Evolutionary conservation across 1,139 yeast species (phyloP), one percentile per base, ranked within the genome.

Genomic region (Blastobotrys arbuscula): DNA sequence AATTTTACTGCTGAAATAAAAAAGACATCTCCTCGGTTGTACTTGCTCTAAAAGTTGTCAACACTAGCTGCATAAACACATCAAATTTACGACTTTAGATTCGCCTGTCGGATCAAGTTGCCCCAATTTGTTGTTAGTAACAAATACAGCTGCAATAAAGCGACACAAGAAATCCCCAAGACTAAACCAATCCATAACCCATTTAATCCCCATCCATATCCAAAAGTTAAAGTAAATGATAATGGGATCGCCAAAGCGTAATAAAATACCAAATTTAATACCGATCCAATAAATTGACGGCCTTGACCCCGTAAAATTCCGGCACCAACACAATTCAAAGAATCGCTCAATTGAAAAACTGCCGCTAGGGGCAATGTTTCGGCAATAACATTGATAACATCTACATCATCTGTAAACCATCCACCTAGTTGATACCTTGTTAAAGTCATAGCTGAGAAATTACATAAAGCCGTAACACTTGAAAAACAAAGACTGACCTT

Each of bases 251-350:
- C 89, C 50, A 82, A 63, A 2, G 73, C 63, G 63, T 89, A 89
- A 67, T 90, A 90, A 0, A 84, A 82, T 4, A 84, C 65, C 50
- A 89, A 71, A 62, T 88, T 89, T 43, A 89, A 75, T 26, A 79
- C 65, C 1, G 96, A 94, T 0, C 97, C 97, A 39, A 87, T 74
- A 45, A 78, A 78, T 65, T 90, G 97, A 62, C 82, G 75, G 0
- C 96, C 97, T 63, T 86, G 88, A 1, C 96, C 97, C 51, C 97
- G 72, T 46, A 90, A 68, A 44, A 88, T 79, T 1, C 96, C 94
- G 48, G 89, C 87, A 1, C 90, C 82, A 2, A 87, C 88, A 8
- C 89, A 82, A 15, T 89, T 87, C 37, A 85, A 60, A 1, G 95
- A 82, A 63, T 90, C 97, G 58, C 86, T 82, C 2, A 87, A 70